Base-by-base conservation (phyloP, 495 filamentous ascomycete species). In the Podospora pseudopauciseta region DNA sequence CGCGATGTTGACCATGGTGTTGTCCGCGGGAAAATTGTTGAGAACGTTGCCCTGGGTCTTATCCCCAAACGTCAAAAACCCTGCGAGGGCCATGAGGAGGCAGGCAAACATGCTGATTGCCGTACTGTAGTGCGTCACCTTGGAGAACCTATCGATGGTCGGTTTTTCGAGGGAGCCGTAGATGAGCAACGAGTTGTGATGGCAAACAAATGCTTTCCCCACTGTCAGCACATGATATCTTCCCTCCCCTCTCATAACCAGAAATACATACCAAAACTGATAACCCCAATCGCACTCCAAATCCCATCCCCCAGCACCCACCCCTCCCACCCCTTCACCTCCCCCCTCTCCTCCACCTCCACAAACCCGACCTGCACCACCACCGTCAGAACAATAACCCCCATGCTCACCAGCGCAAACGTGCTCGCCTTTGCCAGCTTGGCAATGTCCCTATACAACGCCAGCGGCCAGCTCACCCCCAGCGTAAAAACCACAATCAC, bases 391-490 rank as follows among this genome's bases (percentile, higher is more conserved):
- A 99, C 82, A 70, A 99, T 99, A 39, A 98, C 78, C 23, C 86
- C 69, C 95, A 99, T 99, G 80, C 92, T 94, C 68, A 96, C 83
- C 64, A 99, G 84, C 15, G 95, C 95, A 67, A 98, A 77, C 7
- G 93, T 91, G 67, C 92, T 96, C 66, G 96, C 95, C 87, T 96
- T 97, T 20, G 96, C 93, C 76, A 99, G 80, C 93, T 97, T 97
- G 30, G 95, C 92, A 85, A 99, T 98, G 79, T 99, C 95, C 72
- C 95, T 81, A 83, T 99, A 98, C 63, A 98, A 79, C 65, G 92
- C 92, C 66, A 99, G 78, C 6, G 95, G 95, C 74, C 92, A 99
- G n/a, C 93, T 97, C 32, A 98, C 82, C 39, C 90, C 87, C 67
- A 97, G 67, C 65, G 90, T 90, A 75, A 96, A 92, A 65, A 97